A percentile compares a stretch with the other conserved stretches of the same genome.
Evolutionary conservation across 192 early-diverging fungal genomes (phyloP).

Genomic region (Backusella tuberculispora): DNA sequence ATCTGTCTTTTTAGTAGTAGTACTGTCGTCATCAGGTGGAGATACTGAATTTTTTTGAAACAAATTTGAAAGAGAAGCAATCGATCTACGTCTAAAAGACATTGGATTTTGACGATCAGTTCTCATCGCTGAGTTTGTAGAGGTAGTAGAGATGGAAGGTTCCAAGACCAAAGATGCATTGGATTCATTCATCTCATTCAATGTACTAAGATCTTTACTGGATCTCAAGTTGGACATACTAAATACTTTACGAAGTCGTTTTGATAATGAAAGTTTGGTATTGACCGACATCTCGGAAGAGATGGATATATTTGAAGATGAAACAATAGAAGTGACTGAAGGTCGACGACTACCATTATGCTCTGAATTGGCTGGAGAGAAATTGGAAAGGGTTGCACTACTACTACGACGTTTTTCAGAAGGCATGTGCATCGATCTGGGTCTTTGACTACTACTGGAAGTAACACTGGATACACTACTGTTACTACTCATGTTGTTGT

Average conservation of each 20-base stretch:
- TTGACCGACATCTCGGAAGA: conserved; percentile 33
- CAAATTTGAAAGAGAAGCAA: conserved; percentile 26
- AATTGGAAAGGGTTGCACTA: not conserved
- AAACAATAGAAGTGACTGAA: conserved; percentile 23
- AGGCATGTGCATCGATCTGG: not conserved
- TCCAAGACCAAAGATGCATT: conserved; percentile 15
- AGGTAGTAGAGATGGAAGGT: not conserved
- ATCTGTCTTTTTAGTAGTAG: not conserved
- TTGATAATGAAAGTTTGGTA: conserved; percentile 36
- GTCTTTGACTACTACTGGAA: conserved; percentile 2
- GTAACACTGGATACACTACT: not conserved
- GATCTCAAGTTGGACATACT: conserved; percentile 34
- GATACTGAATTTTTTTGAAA: conserved; percentile 24
- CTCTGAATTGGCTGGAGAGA: not conserved
- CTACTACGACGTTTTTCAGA: not conserved
- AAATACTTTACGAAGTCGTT: conserved; percentile 38
- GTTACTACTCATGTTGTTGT: not conserved
- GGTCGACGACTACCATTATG: not conserved
- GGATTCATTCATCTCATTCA: not conserved
- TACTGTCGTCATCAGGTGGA: not conserved
- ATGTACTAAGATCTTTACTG: not conserved
- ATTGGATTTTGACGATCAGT: not conserved
- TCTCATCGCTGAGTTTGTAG: not conserved
- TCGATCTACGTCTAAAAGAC: conserved; percentile 30
- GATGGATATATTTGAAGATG: conserved; percentile 15